Percentiles rank a stretch among this genome's conserved stretches.
These are phyloP conservation scores for Sedum album DNA, from an alignment of 164 flowering plant genomes.

Conservation along the genomic window DNA sequence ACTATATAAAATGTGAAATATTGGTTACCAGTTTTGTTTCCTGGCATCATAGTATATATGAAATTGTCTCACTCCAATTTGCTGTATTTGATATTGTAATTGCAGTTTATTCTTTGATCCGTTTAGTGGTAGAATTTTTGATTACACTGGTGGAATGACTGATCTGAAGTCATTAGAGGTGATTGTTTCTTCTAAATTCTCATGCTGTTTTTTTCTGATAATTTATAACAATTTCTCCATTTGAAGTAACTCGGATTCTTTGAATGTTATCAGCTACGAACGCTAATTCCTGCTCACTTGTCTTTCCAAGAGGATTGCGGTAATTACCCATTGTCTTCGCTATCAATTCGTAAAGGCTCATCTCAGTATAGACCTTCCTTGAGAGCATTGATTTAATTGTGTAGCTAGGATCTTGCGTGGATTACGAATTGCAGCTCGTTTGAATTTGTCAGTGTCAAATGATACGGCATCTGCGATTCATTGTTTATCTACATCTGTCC, in stretches of 20 bases:
- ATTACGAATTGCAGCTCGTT: slow-evolving; percentile 88
- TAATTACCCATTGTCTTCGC: slow-evolving; percentile 22
- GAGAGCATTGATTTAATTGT: slow-evolving; percentile 8
- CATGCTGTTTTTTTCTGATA: not conserved
- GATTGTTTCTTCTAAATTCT: slow-evolving; percentile 7
- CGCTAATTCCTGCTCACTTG: slow-evolving; percentile 57
- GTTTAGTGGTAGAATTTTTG: slow-evolving; percentile 49
- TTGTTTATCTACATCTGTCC: slow-evolving; percentile 37
- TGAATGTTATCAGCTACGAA: slow-evolving; percentile 49
- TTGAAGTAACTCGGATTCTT: not conserved
- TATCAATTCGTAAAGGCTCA: not conserved
- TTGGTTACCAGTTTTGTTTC: not conserved
- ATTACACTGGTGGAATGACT: slow-evolving; percentile 57
- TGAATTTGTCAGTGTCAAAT: slow-evolving; percentile 55
- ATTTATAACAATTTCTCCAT: not conserved
- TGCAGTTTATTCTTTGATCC: slow-evolving; percentile 91
- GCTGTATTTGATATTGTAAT: slow-evolving; percentile 10
- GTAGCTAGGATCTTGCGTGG: slow-evolving; percentile 93
- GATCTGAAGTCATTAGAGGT: slow-evolving; percentile 69
- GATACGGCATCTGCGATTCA: slow-evolving; percentile 62
- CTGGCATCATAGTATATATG: not conserved
- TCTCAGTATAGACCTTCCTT: not conserved
- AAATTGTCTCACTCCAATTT: not conserved
- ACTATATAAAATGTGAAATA: not conserved
- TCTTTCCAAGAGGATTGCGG: slow-evolving; percentile 86